Evolutionary conservation across 495 filamentous ascomycete species (phyloP), one percentile per base, ranked within the genome.

Genomic region (Massariosphaeria phaeospora): DNA sequence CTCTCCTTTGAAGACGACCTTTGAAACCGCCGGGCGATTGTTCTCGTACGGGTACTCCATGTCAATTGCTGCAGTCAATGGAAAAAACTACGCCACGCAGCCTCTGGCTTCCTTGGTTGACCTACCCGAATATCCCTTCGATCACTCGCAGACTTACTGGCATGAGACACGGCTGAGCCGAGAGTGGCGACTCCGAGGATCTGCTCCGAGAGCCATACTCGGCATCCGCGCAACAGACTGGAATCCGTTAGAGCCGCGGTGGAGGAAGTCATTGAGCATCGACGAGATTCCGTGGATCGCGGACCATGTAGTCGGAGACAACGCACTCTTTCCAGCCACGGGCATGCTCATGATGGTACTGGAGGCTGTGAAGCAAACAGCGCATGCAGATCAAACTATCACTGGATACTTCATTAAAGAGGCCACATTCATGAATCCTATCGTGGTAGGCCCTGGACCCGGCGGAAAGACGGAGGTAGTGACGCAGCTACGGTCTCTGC

Each of bases 291-390:
- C 50, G 2, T 54, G 50, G 50, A 23, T 35, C 18, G 27, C 18
- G 10, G 40, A 45, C 17, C 50, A 54, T 34, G 15, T 20, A 2
- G 21, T 56, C 21, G 27, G 24, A 30, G 43, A 25, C 0, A 21
- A 30, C 21, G 8, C 40, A 2, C 12, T 56, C 8, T 48, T 26
- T 17, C 52, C 52, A 20, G 52, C 30, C 10, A 34, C 44, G 11
- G 52, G 52, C 7, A 48, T 56, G 42, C 5, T 48, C 12, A 23
- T 48, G 10, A 56, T 56, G 52, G 52, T 33, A 8, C 13, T 56
- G 5, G 43, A 56, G 29, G 52, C 30, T 20, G 52, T 26, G 3
- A 27, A 30, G 23, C 52, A 55, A 27, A 9, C 30, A 9, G 36
- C 36, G 7, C 6, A 40, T 40, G 10, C 18, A 6, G 18, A 17